Evolutionary conservation across 2,329 filamentous ascomycete species (phyloP).

Genomic region (Pseudogymnoascus sp.): DNA sequence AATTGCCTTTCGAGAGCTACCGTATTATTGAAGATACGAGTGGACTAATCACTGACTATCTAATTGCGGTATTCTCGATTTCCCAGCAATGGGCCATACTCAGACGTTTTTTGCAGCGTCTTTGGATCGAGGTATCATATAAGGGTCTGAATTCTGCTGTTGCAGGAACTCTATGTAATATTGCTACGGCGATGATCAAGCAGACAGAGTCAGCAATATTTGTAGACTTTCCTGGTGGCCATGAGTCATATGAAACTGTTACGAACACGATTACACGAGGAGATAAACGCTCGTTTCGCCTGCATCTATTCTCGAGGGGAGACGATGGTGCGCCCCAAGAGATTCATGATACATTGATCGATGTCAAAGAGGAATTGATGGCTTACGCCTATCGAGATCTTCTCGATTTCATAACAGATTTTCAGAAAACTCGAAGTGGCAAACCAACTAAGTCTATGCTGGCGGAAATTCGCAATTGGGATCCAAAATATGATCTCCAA

Average conservation of each 20-base stretch:
- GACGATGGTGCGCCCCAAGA: conserved; percentile 14
- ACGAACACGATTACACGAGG: conserved; percentile 35
- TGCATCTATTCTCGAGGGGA: conserved; percentile 18
- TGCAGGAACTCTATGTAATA: conserved; percentile 35
- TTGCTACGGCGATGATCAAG: conserved; percentile 36
- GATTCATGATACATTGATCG: conserved; percentile 23
- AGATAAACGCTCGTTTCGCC: conserved; percentile 25
- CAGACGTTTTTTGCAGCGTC: conserved; percentile 32
- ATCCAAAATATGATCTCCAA: conserved; percentile 34
- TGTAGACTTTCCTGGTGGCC: conserved; percentile 36
- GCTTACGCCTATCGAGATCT: conserved; percentile 36
- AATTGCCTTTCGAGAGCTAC: conserved; percentile 38
- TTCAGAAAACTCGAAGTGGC: conserved; percentile 36
- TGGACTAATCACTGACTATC: conserved; percentile 33
- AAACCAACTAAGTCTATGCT: conserved; percentile 40
- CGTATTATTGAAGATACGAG: conserved; percentile 34
- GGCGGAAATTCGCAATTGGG: conserved; percentile 33
- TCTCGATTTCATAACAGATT: conserved; percentile 39
- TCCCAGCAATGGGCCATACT: conserved; percentile 32
- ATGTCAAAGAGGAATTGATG: conserved; percentile 38
- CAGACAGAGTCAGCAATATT: conserved; percentile 33
- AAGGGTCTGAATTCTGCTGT: conserved; percentile 37
- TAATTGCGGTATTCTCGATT: conserved; percentile 36
- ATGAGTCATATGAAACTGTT: conserved; percentile 36
- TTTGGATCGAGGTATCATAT: conserved; percentile 40